Evolutionary conservation across 169 alveolate genomes (phyloP).

Genomic region (Plasmodium chabaudi): DNA sequence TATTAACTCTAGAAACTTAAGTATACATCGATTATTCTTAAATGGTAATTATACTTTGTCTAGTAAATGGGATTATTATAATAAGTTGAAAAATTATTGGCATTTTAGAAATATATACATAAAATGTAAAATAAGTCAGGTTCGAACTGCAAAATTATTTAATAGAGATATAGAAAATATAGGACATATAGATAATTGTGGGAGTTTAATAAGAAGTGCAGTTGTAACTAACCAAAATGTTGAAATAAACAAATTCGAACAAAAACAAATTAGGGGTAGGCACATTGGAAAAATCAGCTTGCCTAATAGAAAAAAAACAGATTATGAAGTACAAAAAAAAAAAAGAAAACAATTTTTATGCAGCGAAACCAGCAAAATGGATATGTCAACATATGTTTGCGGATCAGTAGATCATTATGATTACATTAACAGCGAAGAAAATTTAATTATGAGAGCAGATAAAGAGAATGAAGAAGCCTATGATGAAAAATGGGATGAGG

Average conservation of each 20-base stretch:
- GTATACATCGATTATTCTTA: too few species aligned
- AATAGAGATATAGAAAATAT: too few species aligned
- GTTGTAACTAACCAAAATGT: too few species aligned
- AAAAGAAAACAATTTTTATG: slow-evolving; percentile 15
- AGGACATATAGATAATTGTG: too few species aligned
- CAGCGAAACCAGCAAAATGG: slow-evolving; percentile 51
- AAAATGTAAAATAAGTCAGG: too few species aligned
- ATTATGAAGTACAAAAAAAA: slow-evolving; percentile 18
- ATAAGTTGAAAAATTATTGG: too few species aligned
- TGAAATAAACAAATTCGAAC: neutral
- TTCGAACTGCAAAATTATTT: too few species aligned
- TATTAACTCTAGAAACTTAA: too few species aligned
- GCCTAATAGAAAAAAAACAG: neutral
- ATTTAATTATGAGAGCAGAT: neutral
- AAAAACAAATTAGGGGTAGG: neutral
- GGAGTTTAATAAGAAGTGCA: too few species aligned
- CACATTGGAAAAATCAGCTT: neutral
- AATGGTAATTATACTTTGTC: too few species aligned
- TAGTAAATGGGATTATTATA: too few species aligned
- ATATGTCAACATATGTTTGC: slow-evolving; percentile 41
- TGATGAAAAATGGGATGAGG: slow-evolving; percentile 73
- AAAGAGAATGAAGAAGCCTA: slow-evolving; percentile 26
- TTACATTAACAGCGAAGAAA: slow-evolving; percentile 26
- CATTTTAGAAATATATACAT: too few species aligned
- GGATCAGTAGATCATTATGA: slow-evolving; percentile 46